These are phyloP conservation scores for Pisolithus tinctorius DNA, from an alignment of 768 basidiomycete genomes.

Conservation along the genomic window DNA sequence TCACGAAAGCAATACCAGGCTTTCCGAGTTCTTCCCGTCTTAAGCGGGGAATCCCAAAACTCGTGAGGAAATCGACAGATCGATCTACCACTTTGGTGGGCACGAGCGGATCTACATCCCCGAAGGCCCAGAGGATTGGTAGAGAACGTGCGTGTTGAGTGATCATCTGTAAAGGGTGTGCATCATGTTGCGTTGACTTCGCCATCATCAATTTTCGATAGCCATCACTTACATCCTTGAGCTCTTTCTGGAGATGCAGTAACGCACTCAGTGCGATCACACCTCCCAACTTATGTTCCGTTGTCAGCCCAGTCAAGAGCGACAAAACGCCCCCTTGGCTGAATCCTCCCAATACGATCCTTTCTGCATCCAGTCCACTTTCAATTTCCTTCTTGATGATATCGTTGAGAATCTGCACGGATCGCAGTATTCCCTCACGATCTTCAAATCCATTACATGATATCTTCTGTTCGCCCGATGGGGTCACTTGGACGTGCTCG, in stretches of 20 bases:
- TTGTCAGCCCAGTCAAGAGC: conserved; percentile 61
- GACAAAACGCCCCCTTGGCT: conserved; percentile 64
- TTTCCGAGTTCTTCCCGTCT: conserved; percentile 1
- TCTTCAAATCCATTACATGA: conserved; percentile 17
- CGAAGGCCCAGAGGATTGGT: conserved; percentile 83
- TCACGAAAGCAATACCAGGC: conserved; percentile 52
- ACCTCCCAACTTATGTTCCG: conserved; percentile 49
- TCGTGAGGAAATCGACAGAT: conserved; percentile 48
- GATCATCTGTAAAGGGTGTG: conserved; percentile 40
- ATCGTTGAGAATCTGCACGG: conserved; percentile 48
- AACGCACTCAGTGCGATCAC: conserved; percentile 26
- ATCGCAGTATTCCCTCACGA: conserved; percentile 38
- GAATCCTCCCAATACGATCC: conserved; percentile 81
- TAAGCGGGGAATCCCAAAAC: conserved; percentile 36
- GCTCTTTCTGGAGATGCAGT: conserved; percentile 47
- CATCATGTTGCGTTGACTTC: neutral
- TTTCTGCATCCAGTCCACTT: conserved; percentile 53
- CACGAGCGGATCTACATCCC: conserved; percentile 65
- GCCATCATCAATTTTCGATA: neutral
- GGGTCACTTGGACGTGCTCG: too few species aligned
- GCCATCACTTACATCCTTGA: conserved; percentile 44
- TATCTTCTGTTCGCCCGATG: conserved; percentile 55
- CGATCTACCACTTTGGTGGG: conserved; percentile 41
- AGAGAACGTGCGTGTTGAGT: conserved; percentile 49
- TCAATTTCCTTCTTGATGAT: conserved; percentile 68